Evolutionary conservation across 2,329 filamentous ascomycete genomes (phyloP).

Genomic region (Aspergillus proliferans): DNA sequence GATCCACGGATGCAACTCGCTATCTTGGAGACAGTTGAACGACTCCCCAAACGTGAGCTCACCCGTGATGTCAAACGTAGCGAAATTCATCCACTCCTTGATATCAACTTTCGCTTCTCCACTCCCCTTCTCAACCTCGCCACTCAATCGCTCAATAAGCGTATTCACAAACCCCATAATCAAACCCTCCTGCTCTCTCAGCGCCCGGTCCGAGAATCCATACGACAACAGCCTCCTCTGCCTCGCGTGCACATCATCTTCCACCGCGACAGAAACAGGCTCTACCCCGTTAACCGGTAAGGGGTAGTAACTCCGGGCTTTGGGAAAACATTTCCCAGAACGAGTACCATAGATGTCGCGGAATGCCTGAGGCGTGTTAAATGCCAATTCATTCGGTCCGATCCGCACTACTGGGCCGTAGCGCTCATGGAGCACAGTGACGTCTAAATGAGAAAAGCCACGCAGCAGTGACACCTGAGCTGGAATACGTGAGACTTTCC

Average conservation of each 20-base stretch:
- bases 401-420: conserved; percentile 16
- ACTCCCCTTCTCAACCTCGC: background rate
- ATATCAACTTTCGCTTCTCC: conserved; percentile 15
- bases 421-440: background rate
- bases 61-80: conserved; percentile 28
- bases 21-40: conserved; percentile 28
- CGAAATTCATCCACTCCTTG: conserved; percentile 25
- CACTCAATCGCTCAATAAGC: background rate
- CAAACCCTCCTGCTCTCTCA: conserved; percentile 14
- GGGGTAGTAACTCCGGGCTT: conserved; percentile 14
- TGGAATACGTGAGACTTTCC: background rate
- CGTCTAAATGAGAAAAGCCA: background rate
- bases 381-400: conserved; percentile 20
- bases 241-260: conserved; percentile 7
- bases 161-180: background rate
- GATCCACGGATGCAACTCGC: conserved; percentile 32
- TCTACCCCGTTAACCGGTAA: background rate
- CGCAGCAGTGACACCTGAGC: background rate
- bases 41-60: conserved; percentile 24
- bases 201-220: conserved; percentile 19
- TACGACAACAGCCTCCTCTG: conserved; percentile 16
- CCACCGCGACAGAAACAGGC: background rate
- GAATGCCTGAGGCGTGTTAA: conserved; percentile 23
- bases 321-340: conserved; percentile 15
- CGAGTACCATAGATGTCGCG: conserved; percentile 28